Evolutionary conservation across 768 basidiomycete genomes (phyloP), one percentile per base, ranked within the genome.

Genomic region (Mycena metata): DNA sequence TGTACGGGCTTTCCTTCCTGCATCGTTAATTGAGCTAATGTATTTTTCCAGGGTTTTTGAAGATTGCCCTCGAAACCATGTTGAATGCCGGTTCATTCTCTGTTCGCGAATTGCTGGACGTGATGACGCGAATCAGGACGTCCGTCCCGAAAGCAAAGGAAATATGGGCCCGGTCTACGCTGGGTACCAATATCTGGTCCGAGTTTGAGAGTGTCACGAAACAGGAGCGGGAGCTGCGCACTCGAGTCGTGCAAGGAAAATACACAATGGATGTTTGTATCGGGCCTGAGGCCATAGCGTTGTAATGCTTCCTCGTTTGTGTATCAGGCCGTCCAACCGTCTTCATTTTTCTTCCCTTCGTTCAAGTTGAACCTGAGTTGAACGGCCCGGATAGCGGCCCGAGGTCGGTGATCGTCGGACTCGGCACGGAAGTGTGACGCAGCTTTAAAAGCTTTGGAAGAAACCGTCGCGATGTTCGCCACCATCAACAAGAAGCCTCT

Each of bases 141-240:
- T 13, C 60, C 4, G 41, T 35, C 8, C 71, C 65, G 15, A 46
- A 59, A 26, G 65, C 62, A 1, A 59, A 56, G 24, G 65, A 30
- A 51, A 72, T 72, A 15, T 72, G 71, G 71, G 60, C 52, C 23
- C 50, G 21, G 8, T 69, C 68, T 1, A n/a, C 67, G 24, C 68
- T 69, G 1, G 30, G 43, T 11, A 8, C 1, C 5, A 63, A 58
- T 12, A 12, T 60, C 16, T 59, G 57, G 62, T 39, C 36, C 11
- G 55, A n/a, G 3, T 47, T 64, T 21, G 51, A 33, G 0, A 51
- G 9, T 2, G 49, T 41, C 17, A 51, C 26, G 9, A 35, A 26
- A 17, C 43, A 60, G 26, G 68, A 69, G 46, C n/a, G 55, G 16
- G 7, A 42, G 26, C 30, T 69, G 50, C 62, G 68, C 7, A n/a